Evolutionary conservation across 768 basidiomycete species (phyloP).

Genomic region (Suillus subalutaceus): DNA sequence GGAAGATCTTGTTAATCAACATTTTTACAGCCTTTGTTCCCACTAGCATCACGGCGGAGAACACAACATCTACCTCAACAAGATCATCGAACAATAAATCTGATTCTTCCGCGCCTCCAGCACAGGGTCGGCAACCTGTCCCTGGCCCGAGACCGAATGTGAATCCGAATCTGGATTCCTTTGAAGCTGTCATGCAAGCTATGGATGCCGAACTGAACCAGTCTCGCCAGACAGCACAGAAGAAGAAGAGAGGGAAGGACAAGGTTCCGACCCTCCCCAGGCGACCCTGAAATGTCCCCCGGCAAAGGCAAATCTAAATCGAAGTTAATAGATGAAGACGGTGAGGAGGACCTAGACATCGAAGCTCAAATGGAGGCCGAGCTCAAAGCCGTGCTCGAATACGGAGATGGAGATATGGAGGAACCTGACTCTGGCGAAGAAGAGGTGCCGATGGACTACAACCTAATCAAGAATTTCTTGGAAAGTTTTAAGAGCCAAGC

Average conservation of each 20-base stretch:
- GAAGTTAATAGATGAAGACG: slow-evolving; percentile 34
- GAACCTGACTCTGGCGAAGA: slow-evolving; percentile 59
- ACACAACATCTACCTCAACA: slow-evolving; percentile 12
- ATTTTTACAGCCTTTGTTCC: slow-evolving; percentile 61
- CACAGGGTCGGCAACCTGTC: slow-evolving; percentile 22
- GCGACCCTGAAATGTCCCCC: slow-evolving; percentile 37
- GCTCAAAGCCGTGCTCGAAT: slow-evolving; percentile 63
- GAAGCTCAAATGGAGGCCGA: slow-evolving; percentile 92
- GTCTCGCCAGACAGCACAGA: slow-evolving; percentile 33
- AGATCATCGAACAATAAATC: not conserved
- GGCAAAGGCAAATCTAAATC: slow-evolving; percentile 51
- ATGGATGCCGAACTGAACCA: slow-evolving; percentile 85
- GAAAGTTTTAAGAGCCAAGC: slow-evolving; percentile 94
- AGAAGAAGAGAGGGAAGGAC: slow-evolving; percentile 18
- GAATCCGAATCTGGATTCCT: slow-evolving; percentile 83
- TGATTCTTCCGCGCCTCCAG: slow-evolving; percentile 5
- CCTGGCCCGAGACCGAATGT: slow-evolving; percentile 43
- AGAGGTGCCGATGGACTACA: slow-evolving; percentile 71
- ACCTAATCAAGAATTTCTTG: slow-evolving; percentile 94
- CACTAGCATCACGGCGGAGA: slow-evolving; percentile 19
- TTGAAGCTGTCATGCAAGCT: slow-evolving; percentile 94
- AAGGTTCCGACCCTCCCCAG: slow-evolving; percentile 17
- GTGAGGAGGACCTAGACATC: slow-evolving; percentile 65
- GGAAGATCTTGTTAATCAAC: not conserved
- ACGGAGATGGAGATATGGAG: slow-evolving; percentile 34